Percentiles rank a stretch among this genome's conserved stretches.
Evolutionary conservation across 257 asterid species (phyloP).

Genomic region (Sherardia arvensis): DNA sequence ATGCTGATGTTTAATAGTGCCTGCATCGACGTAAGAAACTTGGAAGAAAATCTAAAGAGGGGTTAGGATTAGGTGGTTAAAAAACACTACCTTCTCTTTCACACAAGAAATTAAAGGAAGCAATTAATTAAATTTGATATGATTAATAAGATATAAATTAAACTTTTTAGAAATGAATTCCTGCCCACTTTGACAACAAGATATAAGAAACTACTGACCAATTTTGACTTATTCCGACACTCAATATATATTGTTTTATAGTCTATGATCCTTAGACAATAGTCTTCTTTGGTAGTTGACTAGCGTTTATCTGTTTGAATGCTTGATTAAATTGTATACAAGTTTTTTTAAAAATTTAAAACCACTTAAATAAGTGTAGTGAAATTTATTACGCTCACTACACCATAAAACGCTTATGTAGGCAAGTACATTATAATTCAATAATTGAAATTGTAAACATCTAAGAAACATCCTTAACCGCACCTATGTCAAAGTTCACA

Average conservation of each 20-base stretch:
- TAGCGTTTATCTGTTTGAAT: background rate
- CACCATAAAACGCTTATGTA: too few relatives aligned
- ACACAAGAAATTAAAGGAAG: conserved; percentile 2
- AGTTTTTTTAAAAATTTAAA: too few relatives aligned
- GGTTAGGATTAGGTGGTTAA: conserved; percentile 10
- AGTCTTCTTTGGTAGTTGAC: background rate
- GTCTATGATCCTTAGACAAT: background rate
- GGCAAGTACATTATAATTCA: too few relatives aligned
- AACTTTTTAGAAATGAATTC: background rate
- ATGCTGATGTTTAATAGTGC: background rate
- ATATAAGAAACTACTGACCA: background rate
- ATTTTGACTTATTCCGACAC: conserved; percentile 10
- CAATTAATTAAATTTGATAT: background rate
- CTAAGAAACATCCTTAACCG: too few relatives aligned
- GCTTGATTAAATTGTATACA: background rate
- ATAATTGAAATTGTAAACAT: too few relatives aligned
- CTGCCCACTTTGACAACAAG: conserved; percentile 16
- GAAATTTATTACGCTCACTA: too few relatives aligned
- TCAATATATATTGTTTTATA: conserved; percentile 1
- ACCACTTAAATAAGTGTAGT: too few relatives aligned
- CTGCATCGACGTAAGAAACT: conserved; percentile 23
- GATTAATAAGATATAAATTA: background rate
- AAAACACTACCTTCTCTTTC: conserved; percentile 3
- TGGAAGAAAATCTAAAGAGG: conserved; percentile 13
- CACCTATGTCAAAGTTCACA: too few relatives aligned